phyloP scores from a whole-genome alignment of 2,329 filamentous ascomycete species.

The Fusarium sp. region DNA sequence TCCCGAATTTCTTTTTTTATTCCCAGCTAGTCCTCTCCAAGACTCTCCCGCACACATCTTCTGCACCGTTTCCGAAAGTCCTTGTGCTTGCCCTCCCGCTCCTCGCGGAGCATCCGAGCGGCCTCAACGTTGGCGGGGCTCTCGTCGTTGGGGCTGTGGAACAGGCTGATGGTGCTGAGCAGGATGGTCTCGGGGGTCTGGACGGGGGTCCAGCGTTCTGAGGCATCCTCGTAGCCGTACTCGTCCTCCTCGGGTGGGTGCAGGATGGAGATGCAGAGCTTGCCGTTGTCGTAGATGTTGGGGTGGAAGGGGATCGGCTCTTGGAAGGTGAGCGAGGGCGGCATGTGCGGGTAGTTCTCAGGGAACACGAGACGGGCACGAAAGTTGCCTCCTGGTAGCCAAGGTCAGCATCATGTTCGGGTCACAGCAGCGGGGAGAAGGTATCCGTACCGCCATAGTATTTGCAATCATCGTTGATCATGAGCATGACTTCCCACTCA shows the following conservation, averaged over 20 bases:
- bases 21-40: conserved; percentile 72
- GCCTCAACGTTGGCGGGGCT: conserved; percentile 96
- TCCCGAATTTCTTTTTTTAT: background rate
- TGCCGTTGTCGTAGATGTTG: conserved; percentile 88
- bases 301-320: conserved; percentile 89
- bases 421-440: background rate
- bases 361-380: conserved; percentile 87
- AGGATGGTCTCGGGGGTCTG: conserved; percentile 96
- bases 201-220: conserved; percentile 93
- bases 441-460: conserved; percentile 82
- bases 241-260: conserved; percentile 95
- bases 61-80: conserved; percentile 85
- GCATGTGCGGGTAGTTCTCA: conserved; percentile 83
- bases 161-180: conserved; percentile 89
- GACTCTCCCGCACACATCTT: conserved; percentile 81
- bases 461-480: conserved; percentile 95
- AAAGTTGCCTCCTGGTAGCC: conserved; percentile 83
- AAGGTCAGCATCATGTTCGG: conserved; percentile 16
- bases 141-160: conserved; percentile 94
- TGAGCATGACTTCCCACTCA: conserved; percentile 98
- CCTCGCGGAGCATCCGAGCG: conserved; percentile 86
- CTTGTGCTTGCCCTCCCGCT: conserved; percentile 67
- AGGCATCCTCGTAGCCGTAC: conserved; percentile 90
- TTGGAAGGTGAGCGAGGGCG: conserved; percentile 89
- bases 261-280: conserved; percentile 96